Base-by-base conservation (phyloP, 2,329 filamentous ascomycete genomes). In the Fusarium gaditjirri region DNA sequence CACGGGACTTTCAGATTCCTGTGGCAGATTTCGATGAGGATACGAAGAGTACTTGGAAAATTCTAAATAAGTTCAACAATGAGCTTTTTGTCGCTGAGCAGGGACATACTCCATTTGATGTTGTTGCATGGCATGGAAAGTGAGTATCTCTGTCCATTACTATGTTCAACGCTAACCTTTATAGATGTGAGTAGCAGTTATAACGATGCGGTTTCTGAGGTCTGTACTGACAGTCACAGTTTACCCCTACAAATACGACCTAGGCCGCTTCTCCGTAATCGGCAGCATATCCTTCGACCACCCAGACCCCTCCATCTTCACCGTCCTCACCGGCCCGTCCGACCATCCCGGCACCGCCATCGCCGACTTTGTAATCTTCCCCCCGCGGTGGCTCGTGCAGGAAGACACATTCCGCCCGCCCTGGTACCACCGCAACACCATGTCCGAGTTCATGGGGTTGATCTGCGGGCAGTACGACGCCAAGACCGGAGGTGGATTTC, bases 41-140 rank as follows among this genome's bases (percentile, higher is more conserved):
- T 68, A 79, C 76, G n/a, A 80, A 80, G 21, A 71, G 79, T 5
- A 82, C 46, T 54, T 84, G 85, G 82, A 86, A 83, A 12, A 82
- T 93, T 42, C 84, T 86, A 50, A 86, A 85, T 78, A 93, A 93
- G 79, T 91, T 92, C 75, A 89, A 89, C 75, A 90, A 91, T 71
- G 84, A 85, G 46, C 85, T 94, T 44, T 94, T 93, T 41, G 33
- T 65, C 4, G 68, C 64, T 2, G 39, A 70, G 9, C 93, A 94
- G 81, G 81, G 85, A 14, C 93, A 94, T 80, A 91, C 90, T 0
- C 93, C 93, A 0, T 95, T 94, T 75, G 92, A 95, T 78, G 89
- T 95, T 0, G 93, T 94, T 5, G 92, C 90, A 8, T 95, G 93
- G 92, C 93, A 95, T 78, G 93, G 93, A 46, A 93, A 90, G 74